Conservation (phyloP, 164 flowering plant genomes). For the Platanus orientalis region DNA sequence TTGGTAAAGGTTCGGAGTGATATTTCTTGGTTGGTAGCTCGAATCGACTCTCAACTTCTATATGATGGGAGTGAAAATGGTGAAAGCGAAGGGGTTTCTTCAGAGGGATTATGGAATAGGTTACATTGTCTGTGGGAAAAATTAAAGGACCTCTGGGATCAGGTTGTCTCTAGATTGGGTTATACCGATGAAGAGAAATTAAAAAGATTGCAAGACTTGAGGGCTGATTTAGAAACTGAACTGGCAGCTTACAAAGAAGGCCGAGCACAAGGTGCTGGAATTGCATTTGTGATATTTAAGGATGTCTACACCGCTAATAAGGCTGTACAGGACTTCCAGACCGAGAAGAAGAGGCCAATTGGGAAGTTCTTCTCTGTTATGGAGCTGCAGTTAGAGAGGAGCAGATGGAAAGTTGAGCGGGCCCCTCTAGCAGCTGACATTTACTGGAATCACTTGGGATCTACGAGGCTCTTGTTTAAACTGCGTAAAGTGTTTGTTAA, state of each 20-base stretch:
- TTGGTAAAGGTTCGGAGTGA: slow-evolving; percentile 74
- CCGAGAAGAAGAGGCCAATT: slow-evolving; percentile 69
- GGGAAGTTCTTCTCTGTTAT: slow-evolving; percentile 83
- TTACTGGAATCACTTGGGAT: slow-evolving; percentile 95
- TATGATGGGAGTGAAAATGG: slow-evolving; percentile 31
- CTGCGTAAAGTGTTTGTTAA: slow-evolving; percentile 82
- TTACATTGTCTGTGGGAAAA: slow-evolving; percentile 32
- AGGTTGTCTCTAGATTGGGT: slow-evolving; percentile 40
- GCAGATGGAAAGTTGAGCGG: slow-evolving; percentile 90
- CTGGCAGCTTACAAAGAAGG: slow-evolving; percentile 76
- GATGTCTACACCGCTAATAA: slow-evolving; percentile 90
- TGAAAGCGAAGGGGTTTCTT: slow-evolving; percentile 22
- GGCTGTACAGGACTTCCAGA: slow-evolving; percentile 83
- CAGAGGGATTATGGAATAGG: slow-evolving; percentile 28
- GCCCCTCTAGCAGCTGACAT: slow-evolving; percentile 95
- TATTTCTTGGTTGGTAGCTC: slow-evolving; percentile 72
- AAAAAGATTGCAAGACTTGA: slow-evolving; percentile 64
- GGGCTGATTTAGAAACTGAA: slow-evolving; percentile 71
- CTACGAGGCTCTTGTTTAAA: slow-evolving; percentile 59
- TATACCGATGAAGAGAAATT: slow-evolving; percentile 75
- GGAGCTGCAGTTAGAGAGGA: slow-evolving; percentile 84
- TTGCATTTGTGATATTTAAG: slow-evolving; percentile 92
- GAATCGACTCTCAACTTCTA: slow-evolving; percentile 54
- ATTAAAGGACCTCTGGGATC: slow-evolving; percentile 38
- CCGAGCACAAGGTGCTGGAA: slow-evolving; percentile 86